phyloP scores from a whole-genome alignment of 352 stramenopile species.

The Pythium coloratum region DNA sequence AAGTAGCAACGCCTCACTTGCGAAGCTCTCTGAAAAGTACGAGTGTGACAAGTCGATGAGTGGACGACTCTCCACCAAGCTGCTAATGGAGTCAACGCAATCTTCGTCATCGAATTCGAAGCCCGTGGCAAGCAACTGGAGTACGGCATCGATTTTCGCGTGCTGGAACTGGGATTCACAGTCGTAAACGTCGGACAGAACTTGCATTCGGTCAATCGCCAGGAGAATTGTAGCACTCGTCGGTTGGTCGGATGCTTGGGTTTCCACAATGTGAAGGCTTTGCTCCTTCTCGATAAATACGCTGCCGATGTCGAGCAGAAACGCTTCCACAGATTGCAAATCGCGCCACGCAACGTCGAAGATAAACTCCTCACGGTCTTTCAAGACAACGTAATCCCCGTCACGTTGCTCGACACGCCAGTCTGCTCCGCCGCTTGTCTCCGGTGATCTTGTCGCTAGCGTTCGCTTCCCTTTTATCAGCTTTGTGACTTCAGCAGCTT shows the following conservation, averaged over 20 bases:
- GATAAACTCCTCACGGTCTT: conserved; percentile 31
- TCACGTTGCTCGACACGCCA: conserved; percentile 3
- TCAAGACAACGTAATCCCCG: neutral
- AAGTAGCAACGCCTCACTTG: conserved; percentile 42
- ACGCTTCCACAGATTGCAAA: conserved; percentile 40
- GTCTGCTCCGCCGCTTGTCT: neutral
- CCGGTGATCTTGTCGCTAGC: neutral
- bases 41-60: conserved; percentile 48
- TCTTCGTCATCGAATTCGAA: conserved; percentile 16
- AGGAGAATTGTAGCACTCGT: conserved; percentile 16
- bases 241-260: neutral
- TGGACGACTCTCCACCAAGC: conserved; percentile 33
- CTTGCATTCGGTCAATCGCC: conserved; percentile 53
- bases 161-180: conserved; percentile 44
- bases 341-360: conserved; percentile 43
- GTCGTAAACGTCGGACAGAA: conserved; percentile 59
- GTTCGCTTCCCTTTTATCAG: conserved; percentile 3
- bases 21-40: conserved; percentile 69
- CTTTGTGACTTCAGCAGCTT: neutral
- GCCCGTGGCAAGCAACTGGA: conserved; percentile 28
- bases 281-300: conserved; percentile 59
- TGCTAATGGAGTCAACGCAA: conserved; percentile 21
- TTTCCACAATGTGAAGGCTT: conserved; percentile 1
- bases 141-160: conserved; percentile 40
- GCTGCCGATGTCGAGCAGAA: conserved; percentile 46